These are phyloP conservation scores for Cucurbita moschata DNA, from an alignment of 306 rosid species.

Conservation along the genomic window DNA sequence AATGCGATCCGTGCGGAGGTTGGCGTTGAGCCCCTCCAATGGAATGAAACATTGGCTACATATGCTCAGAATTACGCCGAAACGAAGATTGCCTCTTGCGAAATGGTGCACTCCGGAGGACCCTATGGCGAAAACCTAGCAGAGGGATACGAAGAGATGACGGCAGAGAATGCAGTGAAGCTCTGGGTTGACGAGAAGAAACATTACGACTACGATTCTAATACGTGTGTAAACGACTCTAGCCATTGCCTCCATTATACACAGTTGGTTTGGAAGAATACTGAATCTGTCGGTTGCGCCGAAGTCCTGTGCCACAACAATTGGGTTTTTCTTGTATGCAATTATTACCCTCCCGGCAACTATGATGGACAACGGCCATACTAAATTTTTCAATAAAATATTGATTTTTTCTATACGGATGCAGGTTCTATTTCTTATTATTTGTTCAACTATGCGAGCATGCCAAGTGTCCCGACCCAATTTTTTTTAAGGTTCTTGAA, in stretches of 20 bases:
- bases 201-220: not conserved
- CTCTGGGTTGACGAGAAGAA: slow-evolving; percentile 22
- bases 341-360: slow-evolving; percentile 13
- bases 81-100: not conserved
- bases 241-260: slow-evolving; percentile 23
- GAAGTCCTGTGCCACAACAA: slow-evolving; percentile 11
- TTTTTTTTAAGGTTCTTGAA: too few species aligned
- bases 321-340: slow-evolving; percentile 12
- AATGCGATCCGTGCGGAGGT: not conserved
- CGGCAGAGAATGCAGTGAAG: slow-evolving; percentile 2
- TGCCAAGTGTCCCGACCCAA: too few species aligned
- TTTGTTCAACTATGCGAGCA: too few species aligned
- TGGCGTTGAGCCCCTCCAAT: not conserved
- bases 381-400: not conserved
- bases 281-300: slow-evolving; percentile 17
- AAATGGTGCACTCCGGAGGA: slow-evolving; percentile 15
- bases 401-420: too few species aligned
- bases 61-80: not conserved
- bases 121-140: slow-evolving; percentile 26
- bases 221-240: not conserved
- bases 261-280: slow-evolving; percentile 17
- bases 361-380: not conserved
- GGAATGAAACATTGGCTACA: not conserved
- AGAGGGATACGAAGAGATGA: not conserved
- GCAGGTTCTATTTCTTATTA: too few species aligned